Evolutionary conservation across 192 early-diverging fungal genomes (phyloP).

Genomic region (Chytriomyces confervae): DNA sequence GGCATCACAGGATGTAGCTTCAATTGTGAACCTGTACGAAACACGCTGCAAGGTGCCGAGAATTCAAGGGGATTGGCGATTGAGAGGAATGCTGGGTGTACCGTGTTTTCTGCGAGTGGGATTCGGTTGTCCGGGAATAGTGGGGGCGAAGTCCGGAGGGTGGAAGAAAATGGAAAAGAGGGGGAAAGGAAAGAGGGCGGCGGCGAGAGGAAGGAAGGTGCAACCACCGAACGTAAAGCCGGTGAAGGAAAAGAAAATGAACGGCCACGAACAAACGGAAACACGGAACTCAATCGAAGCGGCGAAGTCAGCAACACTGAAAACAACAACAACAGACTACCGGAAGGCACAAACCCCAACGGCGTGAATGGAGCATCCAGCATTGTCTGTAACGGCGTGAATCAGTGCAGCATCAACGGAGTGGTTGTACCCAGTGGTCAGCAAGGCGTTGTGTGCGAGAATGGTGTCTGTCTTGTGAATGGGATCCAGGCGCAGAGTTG

Average conservation of each 20-base stretch:
- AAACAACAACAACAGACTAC: background rate
- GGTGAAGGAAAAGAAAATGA: background rate
- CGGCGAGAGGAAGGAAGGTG: background rate
- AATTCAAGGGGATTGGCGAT: background rate
- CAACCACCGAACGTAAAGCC: background rate
- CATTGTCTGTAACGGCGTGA: background rate
- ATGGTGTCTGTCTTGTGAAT: background rate
- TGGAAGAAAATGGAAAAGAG: background rate
- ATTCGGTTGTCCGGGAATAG: background rate
- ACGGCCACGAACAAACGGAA: background rate
- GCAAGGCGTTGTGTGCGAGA: background rate
- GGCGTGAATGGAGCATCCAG: background rate
- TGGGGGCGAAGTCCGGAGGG: background rate
- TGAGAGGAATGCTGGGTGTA: background rate
- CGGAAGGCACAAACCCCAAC: background rate
- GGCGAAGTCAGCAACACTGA: background rate
- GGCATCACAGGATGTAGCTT: background rate
- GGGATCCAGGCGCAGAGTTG: background rate
- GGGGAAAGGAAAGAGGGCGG: background rate
- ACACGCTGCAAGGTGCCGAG: background rate
- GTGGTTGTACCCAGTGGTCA: background rate
- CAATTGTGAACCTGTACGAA: background rate
- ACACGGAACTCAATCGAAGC: background rate
- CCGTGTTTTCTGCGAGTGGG: background rate
- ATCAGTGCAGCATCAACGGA: background rate